A percentile compares a stretch with the other conserved stretches of the same genome.
Evolutionary conservation across 1,284 basidiomycete species (phyloP).

Genomic region (Sphaerobolus stellatus): DNA sequence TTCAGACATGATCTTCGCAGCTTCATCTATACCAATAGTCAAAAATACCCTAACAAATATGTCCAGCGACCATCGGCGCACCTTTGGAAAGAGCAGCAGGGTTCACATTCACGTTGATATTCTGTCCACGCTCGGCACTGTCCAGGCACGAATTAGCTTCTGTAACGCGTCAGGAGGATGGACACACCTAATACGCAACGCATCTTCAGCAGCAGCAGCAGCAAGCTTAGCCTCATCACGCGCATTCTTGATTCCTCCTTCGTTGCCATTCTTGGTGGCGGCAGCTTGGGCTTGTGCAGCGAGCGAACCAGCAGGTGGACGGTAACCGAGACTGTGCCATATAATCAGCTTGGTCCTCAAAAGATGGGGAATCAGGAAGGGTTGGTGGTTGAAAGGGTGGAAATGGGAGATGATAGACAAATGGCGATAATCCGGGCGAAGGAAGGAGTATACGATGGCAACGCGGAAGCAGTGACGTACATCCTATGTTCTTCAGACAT

Average conservation of each 20-base stretch:
- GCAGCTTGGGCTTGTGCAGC: constrained; percentile 5
- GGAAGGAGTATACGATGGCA: neutral
- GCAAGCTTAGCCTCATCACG: neutral
- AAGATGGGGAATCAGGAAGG: too few relatives aligned
- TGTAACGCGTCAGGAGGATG: too few relatives aligned
- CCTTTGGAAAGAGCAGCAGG: neutral
- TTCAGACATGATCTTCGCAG: neutral
- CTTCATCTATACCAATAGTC: neutral
- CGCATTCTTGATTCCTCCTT: neutral
- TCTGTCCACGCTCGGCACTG: neutral
- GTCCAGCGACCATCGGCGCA: neutral
- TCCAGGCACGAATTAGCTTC: neutral
- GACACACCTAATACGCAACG: neutral
- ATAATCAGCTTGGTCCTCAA: neutral
- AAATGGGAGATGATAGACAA: too few relatives aligned
- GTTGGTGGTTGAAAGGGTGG: too few relatives aligned
- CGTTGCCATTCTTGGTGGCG: neutral
- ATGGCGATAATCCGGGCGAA: too few relatives aligned
- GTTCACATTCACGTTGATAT: constrained; percentile 1
- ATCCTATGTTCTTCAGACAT: constrained; percentile 4
- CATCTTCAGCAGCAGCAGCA: constrained; percentile 1
- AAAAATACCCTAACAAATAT: too few relatives aligned
- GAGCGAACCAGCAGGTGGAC: neutral
- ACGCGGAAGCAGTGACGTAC: neutral
- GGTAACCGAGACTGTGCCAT: neutral